These are phyloP conservation scores for Paxillus rubicundulus DNA, from an alignment of 768 basidiomycete species.

Conservation along the genomic window DNA sequence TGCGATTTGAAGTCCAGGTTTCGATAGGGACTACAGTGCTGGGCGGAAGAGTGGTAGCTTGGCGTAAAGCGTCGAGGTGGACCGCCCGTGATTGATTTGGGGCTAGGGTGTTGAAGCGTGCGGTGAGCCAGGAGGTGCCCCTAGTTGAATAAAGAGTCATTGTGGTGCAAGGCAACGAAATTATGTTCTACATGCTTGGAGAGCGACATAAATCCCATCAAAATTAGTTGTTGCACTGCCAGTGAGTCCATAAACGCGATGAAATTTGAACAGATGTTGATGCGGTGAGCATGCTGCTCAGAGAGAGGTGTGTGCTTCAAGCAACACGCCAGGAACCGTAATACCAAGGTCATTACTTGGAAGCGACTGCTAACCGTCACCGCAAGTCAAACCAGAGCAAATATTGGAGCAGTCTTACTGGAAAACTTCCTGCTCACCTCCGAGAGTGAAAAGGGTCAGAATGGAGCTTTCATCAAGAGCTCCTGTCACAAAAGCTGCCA, in stretches of 20 bases:
- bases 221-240: too few relatives aligned
- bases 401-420: too few relatives aligned
- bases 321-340: not conserved
- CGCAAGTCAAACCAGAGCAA: too few relatives aligned
- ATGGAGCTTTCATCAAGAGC: not conserved
- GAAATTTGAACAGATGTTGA: not conserved
- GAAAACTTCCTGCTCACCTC: not conserved
- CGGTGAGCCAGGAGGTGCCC: too few relatives aligned
- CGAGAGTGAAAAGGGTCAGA: not conserved
- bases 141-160: too few relatives aligned
- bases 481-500: not conserved
- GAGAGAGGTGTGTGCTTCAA: not conserved
- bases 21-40: conserved; percentile 22
- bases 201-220: too few relatives aligned
- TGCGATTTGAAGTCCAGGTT: conserved; percentile 47
- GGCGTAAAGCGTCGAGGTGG: conserved; percentile 18
- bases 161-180: too few relatives aligned
- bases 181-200: too few relatives aligned
- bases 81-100: not conserved
- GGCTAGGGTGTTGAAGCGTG: not conserved
- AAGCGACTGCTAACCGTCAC: too few relatives aligned
- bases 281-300: not conserved
- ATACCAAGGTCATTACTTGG: not conserved
- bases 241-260: not conserved
- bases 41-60: conserved; percentile 15